Evolutionary conservation across 257 asterid species (phyloP).

Genomic region (Paulownia fortunei): DNA sequence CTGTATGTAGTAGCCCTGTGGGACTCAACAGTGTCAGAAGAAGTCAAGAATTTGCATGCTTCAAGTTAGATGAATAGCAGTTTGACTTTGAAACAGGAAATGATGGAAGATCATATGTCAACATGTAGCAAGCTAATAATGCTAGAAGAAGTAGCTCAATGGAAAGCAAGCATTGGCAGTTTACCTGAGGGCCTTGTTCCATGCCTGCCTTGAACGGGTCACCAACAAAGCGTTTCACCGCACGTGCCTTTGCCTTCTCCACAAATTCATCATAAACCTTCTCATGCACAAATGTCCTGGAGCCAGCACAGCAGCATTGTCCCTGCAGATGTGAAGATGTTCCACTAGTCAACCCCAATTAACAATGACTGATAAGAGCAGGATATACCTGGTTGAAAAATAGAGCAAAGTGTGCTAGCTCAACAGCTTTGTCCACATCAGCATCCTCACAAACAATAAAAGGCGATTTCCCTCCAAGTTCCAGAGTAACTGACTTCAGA

Average conservation of each 20-base stretch:
- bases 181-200: slow-evolving; percentile 98
- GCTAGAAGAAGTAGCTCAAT: background rate
- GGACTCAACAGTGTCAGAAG: background rate
- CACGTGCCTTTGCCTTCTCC: slow-evolving; percentile 80
- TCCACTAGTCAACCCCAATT: background rate
- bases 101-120: background rate
- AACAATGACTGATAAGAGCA: slow-evolving; percentile 1
- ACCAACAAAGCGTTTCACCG: slow-evolving; percentile 79
- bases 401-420: slow-evolving; percentile 87
- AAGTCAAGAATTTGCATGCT: background rate
- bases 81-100: background rate
- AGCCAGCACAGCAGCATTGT: slow-evolving; percentile 98
- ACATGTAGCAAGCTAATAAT: background rate
- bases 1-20: slow-evolving; percentile 3
- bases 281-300: slow-evolving; percentile 89
- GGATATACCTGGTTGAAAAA: slow-evolving; percentile 88
- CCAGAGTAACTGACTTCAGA: slow-evolving; percentile 93
- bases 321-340: slow-evolving; percentile 56
- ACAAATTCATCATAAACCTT: slow-evolving; percentile 83
- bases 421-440: slow-evolving; percentile 89
- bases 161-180: background rate
- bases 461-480: slow-evolving; percentile 99
- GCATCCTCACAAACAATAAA: slow-evolving; percentile 98
- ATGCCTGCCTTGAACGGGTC: slow-evolving; percentile 89
- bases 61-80: background rate